Evolutionary conservation across 768 basidiomycete genomes (phyloP), one percentile per base, ranked within the genome.

Genomic region (Kwoniella newhampshirensis): DNA sequence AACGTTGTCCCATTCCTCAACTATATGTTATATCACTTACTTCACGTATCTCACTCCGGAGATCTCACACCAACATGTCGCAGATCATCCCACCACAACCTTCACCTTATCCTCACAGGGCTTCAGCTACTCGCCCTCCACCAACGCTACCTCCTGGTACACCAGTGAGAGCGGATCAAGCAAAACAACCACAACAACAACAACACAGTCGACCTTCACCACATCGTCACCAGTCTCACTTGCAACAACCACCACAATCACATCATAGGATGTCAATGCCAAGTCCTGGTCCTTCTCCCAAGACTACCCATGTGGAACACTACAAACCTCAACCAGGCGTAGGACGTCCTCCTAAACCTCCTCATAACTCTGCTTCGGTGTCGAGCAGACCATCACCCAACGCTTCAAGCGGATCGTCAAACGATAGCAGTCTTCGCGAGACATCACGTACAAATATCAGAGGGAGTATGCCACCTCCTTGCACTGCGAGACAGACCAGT

Each of bases 191-290:
- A 23, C 23, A 41, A 18, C 42, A 59, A 39, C 44, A 27, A 18
- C n/a, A 43, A 30, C 51, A 54, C 23, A 30, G 47, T 17, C 32
- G 17, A 17, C 47, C 12, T 36, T 17, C n/a, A 18, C 47, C n/a
- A 13, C n/a, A 30, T 15, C 47, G 17, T 5, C 47, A 49, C 12
- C 30, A 17, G 30, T 30, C 23, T 11, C 30, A 18, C n/a, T 32
- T 27, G 18, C 39, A 48, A 26, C 40, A 47, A 13, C 58, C 48
- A 27, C 39, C 44, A 20, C 45, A 55, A 49, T 25, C 52, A 9
- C 50, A 50, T 25, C 61, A 58, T n/a, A 26, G 48, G 44, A 32
- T 51, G 27, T 58, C 61, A 8, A 58, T 63, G 51, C 61, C 61
- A 12, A 53, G 30, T 37, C 44, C 45, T 26, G 40, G 42, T 26